phyloP scores from a whole-genome alignment of 345 rosid genomes.

The Turnera subulata region DNA sequence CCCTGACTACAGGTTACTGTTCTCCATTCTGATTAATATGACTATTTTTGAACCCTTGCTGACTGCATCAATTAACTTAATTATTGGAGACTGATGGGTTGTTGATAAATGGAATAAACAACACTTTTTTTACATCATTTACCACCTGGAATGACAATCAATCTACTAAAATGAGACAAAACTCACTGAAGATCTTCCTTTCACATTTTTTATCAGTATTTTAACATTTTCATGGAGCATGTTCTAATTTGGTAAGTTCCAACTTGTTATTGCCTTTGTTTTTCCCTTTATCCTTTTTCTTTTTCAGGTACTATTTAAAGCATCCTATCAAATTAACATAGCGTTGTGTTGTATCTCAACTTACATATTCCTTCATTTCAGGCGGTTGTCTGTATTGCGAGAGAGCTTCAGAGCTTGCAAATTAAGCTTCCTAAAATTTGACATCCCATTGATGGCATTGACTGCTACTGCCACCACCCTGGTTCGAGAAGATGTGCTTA shows the following conservation, averaged over 20 bases:
- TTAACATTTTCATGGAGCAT: too few relatives aligned
- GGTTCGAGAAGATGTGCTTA: conserved; percentile 69
- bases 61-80: too few relatives aligned
- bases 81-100: too few relatives aligned
- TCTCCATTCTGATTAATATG: neutral
- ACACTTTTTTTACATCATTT: too few relatives aligned
- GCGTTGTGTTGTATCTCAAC: neutral
- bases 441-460: conserved; percentile 86
- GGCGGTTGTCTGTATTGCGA: conserved; percentile 65
- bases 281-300: too few relatives aligned
- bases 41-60: too few relatives aligned
- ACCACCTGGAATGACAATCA: neutral
- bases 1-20: conserved; percentile 61
- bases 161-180: neutral
- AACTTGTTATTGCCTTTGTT: too few relatives aligned
- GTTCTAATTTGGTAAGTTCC: too few relatives aligned
- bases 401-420: conserved; percentile 54
- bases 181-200: too few relatives aligned
- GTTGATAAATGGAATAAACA: too few relatives aligned
- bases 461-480: conserved; percentile 84
- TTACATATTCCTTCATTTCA: conserved; percentile 35
- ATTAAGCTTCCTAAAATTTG: conserved; percentile 50
- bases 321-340: neutral
- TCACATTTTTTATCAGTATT: too few relatives aligned
- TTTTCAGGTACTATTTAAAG: too few relatives aligned